Base-by-base conservation (phyloP, 2,329 filamentous ascomycete species). In the Basipetospora chlamydospora region DNA sequence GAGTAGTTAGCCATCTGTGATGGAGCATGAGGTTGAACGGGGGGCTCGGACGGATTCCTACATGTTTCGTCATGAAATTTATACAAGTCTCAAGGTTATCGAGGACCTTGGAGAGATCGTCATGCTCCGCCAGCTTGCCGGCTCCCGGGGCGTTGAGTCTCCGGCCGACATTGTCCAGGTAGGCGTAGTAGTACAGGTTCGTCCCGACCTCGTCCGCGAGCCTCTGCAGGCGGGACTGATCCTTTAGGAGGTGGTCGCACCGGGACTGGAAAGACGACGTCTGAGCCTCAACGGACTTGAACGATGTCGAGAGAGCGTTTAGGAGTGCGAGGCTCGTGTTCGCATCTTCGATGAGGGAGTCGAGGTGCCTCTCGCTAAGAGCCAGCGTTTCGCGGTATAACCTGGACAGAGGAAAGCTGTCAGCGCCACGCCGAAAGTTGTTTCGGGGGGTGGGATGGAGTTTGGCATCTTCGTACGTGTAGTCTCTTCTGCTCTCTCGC, bases 131-230 rank as follows among this genome's bases (percentile, higher is more conserved):
- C 38, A 94, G 67, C 39, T 80, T 85, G 33, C 83, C 78, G 15
- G 88, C 87, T 1, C 87, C 86, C 0, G 90, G 87, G 1, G 87
- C 87, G 61, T 96, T 96, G 40, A 98, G 72, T 11, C 86, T 73
- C 38, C 87, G 73, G 0, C 86, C 94, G 41, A 88, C 86, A 32
- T 80, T 86, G 44, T 98, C 90, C 5, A 98, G 69, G 51, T 94
- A 95, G 15, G 81, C 75, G 55, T 98, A 98, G 57, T 93, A 95
- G 51, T 87, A 78, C n/a, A 95, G 64, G 47, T 95, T 92, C 17
- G 83, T 81, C 18, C 83, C 80, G 39, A 98, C 80, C 40, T 86
- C 79, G 45, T 92, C 75, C 3, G 86, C 85, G 28, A 98, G 68
- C 44, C 69, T 71, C 42, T 83, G 77, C 28, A 95, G 67, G 17